Base-by-base conservation (phyloP, 1,284 basidiomycete genomes). In the Sporisorium scitamineum region DNA sequence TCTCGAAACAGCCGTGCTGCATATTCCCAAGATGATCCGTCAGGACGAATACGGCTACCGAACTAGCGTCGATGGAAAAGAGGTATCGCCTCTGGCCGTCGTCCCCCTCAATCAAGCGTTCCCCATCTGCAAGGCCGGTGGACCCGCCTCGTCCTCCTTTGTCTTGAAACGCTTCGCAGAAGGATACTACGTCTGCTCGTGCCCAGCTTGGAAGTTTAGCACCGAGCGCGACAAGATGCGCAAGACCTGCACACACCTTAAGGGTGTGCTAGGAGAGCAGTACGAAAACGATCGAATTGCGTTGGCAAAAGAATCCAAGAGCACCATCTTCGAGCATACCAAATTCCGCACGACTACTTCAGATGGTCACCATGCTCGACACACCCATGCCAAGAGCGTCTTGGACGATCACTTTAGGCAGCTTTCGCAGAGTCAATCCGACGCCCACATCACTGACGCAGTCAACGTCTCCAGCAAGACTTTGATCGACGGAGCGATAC, bases 241-340 rank as follows among this genome's bases (percentile, higher is more conserved):
- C 1, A 89, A 90, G 20, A 88, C 89, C 3, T 91, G 90, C 86
- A 90, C 90, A 70, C 90, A 91, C 76, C 86, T 91, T 45, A 88
- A 88, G 61, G 82, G 87, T 2, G 82, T 91, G 16, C 87, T 91
- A 16, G 90, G 90, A 2, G 89, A 90, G 13, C 86, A 86, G 44
- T 91, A 90, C 82, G 90, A 90, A 80, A 83, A 29, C 9, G 65
- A 73, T 24, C 54, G 61, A 8, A 57, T 62, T 22, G 24, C 61
- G 2, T 18, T 70, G 3, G 65, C 62, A 11, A 66, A 62, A n/a
- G 63, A 66, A 20, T 47, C 70, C 34, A 61, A 64, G 18, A 54
- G 64, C 52, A 76, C 60, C n/a, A 69, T 81, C 5, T 76, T 60
- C 52, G 70, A 72, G 29, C 34, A 54, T 9, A 24, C 54, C 27